Evolutionary conservation across 2,329 filamentous ascomycete species (phyloP).

Genomic region (Apiospora sp.): DNA sequence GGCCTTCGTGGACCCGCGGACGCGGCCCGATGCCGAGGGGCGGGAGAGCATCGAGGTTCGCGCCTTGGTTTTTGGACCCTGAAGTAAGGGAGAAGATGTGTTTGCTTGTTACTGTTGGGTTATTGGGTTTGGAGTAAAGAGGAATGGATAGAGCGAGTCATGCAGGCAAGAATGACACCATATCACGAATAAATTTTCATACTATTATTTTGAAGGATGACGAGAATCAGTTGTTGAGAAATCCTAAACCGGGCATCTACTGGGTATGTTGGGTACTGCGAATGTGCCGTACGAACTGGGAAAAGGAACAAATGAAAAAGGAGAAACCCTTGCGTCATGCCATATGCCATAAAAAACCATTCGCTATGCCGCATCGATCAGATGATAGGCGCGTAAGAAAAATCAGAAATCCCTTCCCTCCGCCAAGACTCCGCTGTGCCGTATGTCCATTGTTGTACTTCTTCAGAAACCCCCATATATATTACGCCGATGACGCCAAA

Average conservation of each 20-base stretch:
- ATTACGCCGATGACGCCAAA: background rate
- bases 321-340: constrained; percentile 2
- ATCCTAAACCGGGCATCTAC: background rate
- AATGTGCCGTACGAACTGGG: background rate
- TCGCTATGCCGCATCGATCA: constrained; percentile 21
- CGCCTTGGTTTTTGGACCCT: constrained; percentile 80
- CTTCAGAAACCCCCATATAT: background rate
- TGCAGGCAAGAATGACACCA: background rate
- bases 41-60: constrained; percentile 92
- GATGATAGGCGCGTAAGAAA: constrained; percentile 16
- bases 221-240: background rate
- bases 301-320: background rate
- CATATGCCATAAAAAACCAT: constrained; percentile 9
- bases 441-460: constrained; percentile 11
- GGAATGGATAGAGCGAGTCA: background rate
- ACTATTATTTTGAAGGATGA: background rate
- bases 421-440: background rate
- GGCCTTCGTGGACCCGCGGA: constrained; percentile 80
- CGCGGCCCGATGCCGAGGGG: constrained; percentile 71
- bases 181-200: background rate
- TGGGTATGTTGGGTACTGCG: constrained; percentile 10
- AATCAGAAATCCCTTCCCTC: background rate
- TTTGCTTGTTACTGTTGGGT: background rate
- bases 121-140: background rate
- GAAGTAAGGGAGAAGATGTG: constrained; percentile 28